Evolutionary conservation across 192 early-diverging fungal genomes (phyloP).

Genomic region (Gigaspora rosea): DNA sequence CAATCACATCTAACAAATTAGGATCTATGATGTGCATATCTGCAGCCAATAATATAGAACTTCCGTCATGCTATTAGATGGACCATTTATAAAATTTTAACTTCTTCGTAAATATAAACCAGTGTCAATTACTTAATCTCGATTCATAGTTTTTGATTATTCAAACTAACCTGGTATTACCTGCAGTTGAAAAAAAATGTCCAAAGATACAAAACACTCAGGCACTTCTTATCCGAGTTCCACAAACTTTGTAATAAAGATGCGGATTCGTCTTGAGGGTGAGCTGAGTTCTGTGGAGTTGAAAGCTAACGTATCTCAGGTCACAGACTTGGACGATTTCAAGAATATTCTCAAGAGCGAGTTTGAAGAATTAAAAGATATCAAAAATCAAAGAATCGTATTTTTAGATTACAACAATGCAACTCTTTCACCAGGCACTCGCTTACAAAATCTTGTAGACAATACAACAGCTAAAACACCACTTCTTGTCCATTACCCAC

Average conservation of each 20-base stretch:
- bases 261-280: conserved; percentile 22
- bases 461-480: background rate
- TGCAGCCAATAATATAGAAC: no score
- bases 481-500: conserved; percentile 13
- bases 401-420: conserved; percentile 13
- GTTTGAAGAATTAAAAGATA: conserved; percentile 6
- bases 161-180: background rate
- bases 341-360: background rate
- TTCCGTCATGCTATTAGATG: no score
- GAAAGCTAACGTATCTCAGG: conserved; percentile 1
- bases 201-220: no score
- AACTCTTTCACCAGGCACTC: background rate
- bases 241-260: conserved; percentile 24
- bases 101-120: no score
- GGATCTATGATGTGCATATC: no score
- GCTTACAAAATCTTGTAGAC: background rate
- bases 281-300: background rate
- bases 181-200: conserved; percentile 10
- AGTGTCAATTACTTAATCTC: background rate
- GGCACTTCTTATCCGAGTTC: background rate
- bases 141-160: conserved; percentile 13
- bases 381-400: background rate
- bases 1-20: no score
- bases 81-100: no score
- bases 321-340: conserved; percentile 16